These are phyloP conservation scores for Prillingera fragicola DNA, from an alignment of 1,284 basidiomycete species.

Conservation along the genomic window DNA sequence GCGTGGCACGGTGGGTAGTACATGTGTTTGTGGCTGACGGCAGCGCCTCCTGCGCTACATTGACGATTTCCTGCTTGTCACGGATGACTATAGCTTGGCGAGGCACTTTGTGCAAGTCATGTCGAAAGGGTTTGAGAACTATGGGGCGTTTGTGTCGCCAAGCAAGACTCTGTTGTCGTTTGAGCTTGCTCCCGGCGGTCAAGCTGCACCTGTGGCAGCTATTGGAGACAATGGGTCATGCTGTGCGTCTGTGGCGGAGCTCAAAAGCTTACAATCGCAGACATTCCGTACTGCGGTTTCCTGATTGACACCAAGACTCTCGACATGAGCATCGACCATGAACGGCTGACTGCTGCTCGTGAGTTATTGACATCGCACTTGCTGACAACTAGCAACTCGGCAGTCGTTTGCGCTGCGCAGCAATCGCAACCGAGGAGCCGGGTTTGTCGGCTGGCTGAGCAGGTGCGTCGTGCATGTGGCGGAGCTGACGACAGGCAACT, in stretches of 20 bases:
- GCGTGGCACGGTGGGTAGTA: constrained; percentile 57
- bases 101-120: constrained; percentile 69
- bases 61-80: constrained; percentile 90
- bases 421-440: constrained; percentile 26
- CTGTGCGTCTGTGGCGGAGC: constrained; percentile 2
- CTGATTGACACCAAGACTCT: constrained; percentile 68
- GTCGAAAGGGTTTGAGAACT: constrained; percentile 80
- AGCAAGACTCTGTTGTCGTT: constrained; percentile 73
- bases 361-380: constrained; percentile 39
- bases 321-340: constrained; percentile 69
- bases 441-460: constrained; percentile 44
- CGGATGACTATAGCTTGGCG: constrained; percentile 63
- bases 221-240: constrained; percentile 10
- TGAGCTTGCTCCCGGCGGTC: constrained; percentile 23
- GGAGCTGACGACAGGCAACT: constrained; percentile 29
- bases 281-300: constrained; percentile 86
- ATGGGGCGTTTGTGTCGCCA: constrained; percentile 81
- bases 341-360: constrained; percentile 59
- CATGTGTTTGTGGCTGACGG: not conserved
- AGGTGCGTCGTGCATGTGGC: constrained; percentile 12
- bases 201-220: constrained; percentile 21
- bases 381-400: constrained; percentile 28
- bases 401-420: constrained; percentile 44
- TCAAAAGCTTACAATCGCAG: constrained; percentile 49
- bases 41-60: constrained; percentile 77